Evolutionary conservation across 23 red algal species (phyloP), one percentile per base, ranked within the genome.

Genomic region (Agarophyton chilense): DNA sequence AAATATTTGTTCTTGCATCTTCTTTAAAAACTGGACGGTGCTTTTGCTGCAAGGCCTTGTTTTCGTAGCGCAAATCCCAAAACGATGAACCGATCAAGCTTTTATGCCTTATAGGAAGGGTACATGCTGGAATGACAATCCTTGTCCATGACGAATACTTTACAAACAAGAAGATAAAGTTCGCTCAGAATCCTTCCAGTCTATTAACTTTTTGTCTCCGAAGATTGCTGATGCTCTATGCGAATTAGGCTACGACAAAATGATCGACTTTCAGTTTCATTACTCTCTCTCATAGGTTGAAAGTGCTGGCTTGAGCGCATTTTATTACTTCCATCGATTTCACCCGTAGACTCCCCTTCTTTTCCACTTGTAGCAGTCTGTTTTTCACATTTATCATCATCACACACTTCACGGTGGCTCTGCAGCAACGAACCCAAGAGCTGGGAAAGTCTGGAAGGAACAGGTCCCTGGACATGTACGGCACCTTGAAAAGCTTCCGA

Each of bases 401-500:
- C 43, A 32, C 32, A 5, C 36, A 26, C 21, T 74, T 25, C 24
- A 2, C 68, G 19, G 8, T 39, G 68, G 24, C 10, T 44, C 51
- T 60, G 32, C 51, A 80, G 54, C 32, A 80, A 61, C 43, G 76
- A 52, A 21, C 35, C 52, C 50, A 80, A 58, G 18, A 86, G 49
- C 12, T 72, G 60, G 10, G 47, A 21, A 12, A 67, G 36, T 86
- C 65, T 86, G 29, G 82, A 29, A 13, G 62, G 46, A 21, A 86
- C 61, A 24, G 62, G 44, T 40, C 58, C 82, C 35, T 86, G 82
- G 19, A 86, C 34, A 54, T 86, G 64, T 10, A 72, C 25, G 10
- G 82, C 56, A 29, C 82, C 82, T 24, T 86, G 58, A 22, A 83
- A 83, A 19, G 25, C 33, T 44, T 83, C 79, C 32, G 43, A 74